A percentile compares a stretch with the other conserved stretches of the same genome.
Evolutionary conservation across 305 asterid species (phyloP).

Genomic region (Withania somnifera): DNA sequence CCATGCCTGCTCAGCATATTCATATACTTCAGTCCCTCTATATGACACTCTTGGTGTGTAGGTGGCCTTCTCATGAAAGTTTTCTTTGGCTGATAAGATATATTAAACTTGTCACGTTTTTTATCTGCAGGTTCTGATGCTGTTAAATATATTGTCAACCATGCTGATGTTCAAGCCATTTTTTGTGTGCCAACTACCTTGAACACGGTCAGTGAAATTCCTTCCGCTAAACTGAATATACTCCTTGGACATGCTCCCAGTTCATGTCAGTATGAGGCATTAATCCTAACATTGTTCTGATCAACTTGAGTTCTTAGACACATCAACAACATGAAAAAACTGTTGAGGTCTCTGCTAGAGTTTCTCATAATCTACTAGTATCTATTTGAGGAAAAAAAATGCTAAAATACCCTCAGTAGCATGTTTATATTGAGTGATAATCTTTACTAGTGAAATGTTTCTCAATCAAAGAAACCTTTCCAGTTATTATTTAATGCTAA

Average conservation of each 20-base stretch:
- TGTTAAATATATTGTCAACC: conserved; percentile 72
- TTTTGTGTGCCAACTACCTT: conserved; percentile 79
- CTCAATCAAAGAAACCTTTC: background rate
- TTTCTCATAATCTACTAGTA: background rate
- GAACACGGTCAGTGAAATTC: conserved; percentile 53
- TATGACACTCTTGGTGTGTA: conserved; percentile 95
- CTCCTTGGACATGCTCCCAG: background rate
- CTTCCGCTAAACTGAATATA: background rate
- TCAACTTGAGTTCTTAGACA: background rate
- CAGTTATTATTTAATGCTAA: background rate
- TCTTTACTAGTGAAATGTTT: background rate
- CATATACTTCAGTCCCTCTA: conserved; percentile 84
- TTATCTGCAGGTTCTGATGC: conserved; percentile 85
- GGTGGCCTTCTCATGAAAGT: conserved; percentile 21
- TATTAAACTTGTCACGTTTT: conserved; percentile 11
- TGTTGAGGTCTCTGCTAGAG: background rate
- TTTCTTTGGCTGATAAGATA: conserved; percentile 14
- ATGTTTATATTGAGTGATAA: background rate
- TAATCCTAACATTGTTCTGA: background rate
- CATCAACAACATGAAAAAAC: background rate
- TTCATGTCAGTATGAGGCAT: background rate
- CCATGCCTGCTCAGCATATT: conserved; percentile 91
- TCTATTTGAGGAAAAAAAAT: background rate
- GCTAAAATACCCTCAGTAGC: background rate
- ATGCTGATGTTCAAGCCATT: conserved; percentile 76